These are phyloP conservation scores for Boletus semigastroideus DNA, from an alignment of 1,284 basidiomycete species.

Conservation along the genomic window DNA sequence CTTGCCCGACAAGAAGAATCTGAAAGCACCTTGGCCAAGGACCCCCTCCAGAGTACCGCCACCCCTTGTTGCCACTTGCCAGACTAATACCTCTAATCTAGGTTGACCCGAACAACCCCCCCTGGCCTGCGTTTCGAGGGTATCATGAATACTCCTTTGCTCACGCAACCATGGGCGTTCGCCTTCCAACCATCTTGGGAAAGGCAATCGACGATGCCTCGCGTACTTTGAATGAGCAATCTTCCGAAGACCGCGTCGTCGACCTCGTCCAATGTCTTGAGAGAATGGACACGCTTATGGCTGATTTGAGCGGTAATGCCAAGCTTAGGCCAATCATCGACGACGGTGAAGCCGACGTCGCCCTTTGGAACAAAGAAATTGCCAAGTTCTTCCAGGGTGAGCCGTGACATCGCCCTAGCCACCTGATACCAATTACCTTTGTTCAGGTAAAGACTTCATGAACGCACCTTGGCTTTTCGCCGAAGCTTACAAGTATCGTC, in stretches of 20 bases:
- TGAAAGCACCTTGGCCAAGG: slow-evolving; percentile 67
- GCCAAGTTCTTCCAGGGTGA: slow-evolving; percentile 89
- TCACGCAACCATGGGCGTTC: slow-evolving; percentile 91
- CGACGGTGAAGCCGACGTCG: slow-evolving; percentile 91
- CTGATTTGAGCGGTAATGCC: slow-evolving; percentile 75
- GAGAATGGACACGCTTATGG: slow-evolving; percentile 83
- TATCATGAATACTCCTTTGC: slow-evolving; percentile 97
- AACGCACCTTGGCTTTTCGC: slow-evolving; percentile 95
- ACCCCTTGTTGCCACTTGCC: background rate
- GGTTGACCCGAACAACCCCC: slow-evolving; percentile 92
- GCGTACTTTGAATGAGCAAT: slow-evolving; percentile 86
- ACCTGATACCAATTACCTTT: background rate
- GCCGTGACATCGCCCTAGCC: slow-evolving; percentile 5
- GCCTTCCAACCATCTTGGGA: slow-evolving; percentile 92
- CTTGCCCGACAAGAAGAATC: slow-evolving; percentile 66
- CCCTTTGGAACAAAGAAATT: slow-evolving; percentile 97
- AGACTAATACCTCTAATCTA: slow-evolving; percentile 23
- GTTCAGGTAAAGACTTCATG: slow-evolving; percentile 89
- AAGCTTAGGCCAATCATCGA: slow-evolving; percentile 87
- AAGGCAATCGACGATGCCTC: slow-evolving; percentile 95
- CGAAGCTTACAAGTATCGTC: slow-evolving; percentile 97
- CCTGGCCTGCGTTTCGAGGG: slow-evolving; percentile 93
- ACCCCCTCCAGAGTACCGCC: slow-evolving; percentile 62
- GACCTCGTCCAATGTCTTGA: slow-evolving; percentile 90
- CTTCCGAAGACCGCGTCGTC: slow-evolving; percentile 80